phyloP scores from a whole-genome alignment of 805 yeast species.

The Nakazawaea wickerhamii region DNA sequence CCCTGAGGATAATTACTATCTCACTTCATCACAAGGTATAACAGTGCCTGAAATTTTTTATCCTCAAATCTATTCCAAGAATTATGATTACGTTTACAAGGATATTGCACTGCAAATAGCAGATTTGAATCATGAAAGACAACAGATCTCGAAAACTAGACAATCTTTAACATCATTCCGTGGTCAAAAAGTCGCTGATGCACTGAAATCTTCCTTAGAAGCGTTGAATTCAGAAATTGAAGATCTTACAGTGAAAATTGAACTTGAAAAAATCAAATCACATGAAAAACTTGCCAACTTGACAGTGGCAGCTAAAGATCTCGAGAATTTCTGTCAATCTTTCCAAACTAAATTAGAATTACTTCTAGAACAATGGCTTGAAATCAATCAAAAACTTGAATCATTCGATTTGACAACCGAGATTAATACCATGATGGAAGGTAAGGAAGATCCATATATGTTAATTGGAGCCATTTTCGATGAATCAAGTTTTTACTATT shows the following conservation, averaged over 20 bases:
- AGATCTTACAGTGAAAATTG: constrained; percentile 1
- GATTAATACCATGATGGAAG: constrained; percentile 22
- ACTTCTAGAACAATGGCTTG: constrained; percentile 16
- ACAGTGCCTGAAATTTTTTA: constrained; percentile 27
- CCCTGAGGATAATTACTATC: constrained; percentile 23
- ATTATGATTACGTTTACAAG: constrained; percentile 16
- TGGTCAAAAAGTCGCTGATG: constrained; percentile 26
- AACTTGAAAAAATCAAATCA: background rate
- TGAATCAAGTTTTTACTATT: constrained; percentile 26
- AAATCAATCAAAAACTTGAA: constrained; percentile 15
- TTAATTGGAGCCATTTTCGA: constrained; percentile 31
- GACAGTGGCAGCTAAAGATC: constrained; percentile 1
- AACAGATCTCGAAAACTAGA: constrained; percentile 18
- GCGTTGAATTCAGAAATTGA: constrained; percentile 18
- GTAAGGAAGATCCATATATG: constrained; percentile 30
- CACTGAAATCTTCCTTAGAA: constrained; percentile 22
- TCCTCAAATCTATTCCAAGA: constrained; percentile 33
- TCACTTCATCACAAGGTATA: constrained; percentile 20
- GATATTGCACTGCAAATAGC: constrained; percentile 7
- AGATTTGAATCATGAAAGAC: constrained; percentile 9
- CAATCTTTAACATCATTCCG: constrained; percentile 23
- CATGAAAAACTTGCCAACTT: background rate
- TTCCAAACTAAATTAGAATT: constrained; percentile 14
- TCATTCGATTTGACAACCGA: constrained; percentile 21
- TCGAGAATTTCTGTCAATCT: constrained; percentile 20